These are phyloP conservation scores for Aspergillus sp. DNA, from an alignment of 2,329 filamentous ascomycete genomes.

Conservation along the genomic window DNA sequence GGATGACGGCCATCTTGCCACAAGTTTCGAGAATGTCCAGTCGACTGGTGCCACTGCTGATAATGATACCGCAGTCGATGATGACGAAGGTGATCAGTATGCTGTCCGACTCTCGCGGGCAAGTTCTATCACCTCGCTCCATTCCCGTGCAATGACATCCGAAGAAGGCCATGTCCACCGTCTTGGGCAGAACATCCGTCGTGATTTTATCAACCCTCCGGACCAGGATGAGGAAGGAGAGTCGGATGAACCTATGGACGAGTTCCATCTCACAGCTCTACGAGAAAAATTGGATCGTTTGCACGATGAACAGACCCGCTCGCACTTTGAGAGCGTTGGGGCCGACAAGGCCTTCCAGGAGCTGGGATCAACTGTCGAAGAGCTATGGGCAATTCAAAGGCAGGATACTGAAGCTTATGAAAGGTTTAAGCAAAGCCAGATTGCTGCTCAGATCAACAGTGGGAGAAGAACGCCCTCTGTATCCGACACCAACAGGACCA, in stretches of 20 bases:
- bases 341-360: slow-evolving; percentile 44
- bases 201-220: slow-evolving; percentile 58
- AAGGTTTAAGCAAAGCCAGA: slow-evolving; percentile 45
- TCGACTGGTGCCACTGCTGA: slow-evolving; percentile 24
- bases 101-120: slow-evolving; percentile 56
- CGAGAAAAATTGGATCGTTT: slow-evolving; percentile 45
- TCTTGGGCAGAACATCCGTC: slow-evolving; percentile 65
- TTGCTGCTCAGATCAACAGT: slow-evolving; percentile 48
- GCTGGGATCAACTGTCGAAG: slow-evolving; percentile 46
- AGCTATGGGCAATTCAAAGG: slow-evolving; percentile 43
- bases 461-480: slow-evolving; percentile 27
- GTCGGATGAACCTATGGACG: slow-evolving; percentile 34
- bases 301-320: slow-evolving; percentile 42
- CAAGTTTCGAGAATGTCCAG: slow-evolving; percentile 33
- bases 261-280: slow-evolving; percentile 47
- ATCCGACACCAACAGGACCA: slow-evolving; percentile 5
- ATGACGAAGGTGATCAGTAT: slow-evolving; percentile 44
- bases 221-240: slow-evolving; percentile 38
- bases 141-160: slow-evolving; percentile 62
- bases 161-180: slow-evolving; percentile 71
- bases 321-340: slow-evolving; percentile 39
- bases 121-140: slow-evolving; percentile 67
- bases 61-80: slow-evolving; percentile 37
- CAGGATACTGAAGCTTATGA: slow-evolving; percentile 47
- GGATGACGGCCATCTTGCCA: slow-evolving; percentile 26